phyloP scores from a whole-genome alignment of 2,329 filamentous ascomycete genomes.

The Fusarium goolgardi region DNA sequence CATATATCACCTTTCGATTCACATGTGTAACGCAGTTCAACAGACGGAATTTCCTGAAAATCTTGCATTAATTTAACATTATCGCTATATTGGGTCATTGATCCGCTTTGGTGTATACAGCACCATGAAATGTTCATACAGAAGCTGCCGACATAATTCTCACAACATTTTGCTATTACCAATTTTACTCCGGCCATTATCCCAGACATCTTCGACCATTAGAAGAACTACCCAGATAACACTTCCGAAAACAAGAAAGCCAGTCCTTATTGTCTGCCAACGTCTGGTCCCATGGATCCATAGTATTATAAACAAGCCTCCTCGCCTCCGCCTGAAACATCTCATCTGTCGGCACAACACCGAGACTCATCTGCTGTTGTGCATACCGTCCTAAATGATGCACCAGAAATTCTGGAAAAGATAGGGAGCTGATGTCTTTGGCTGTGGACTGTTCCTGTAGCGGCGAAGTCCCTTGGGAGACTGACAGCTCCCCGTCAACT shows the following conservation, averaged over 20 bases:
- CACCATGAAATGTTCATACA: too few species aligned
- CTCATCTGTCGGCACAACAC: conserved; percentile 42
- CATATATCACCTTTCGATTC: neutral
- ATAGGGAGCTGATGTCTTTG: conserved; percentile 1
- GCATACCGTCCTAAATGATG: conserved; percentile 42
- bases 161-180: neutral
- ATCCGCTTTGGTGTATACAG: neutral
- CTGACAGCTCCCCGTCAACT: neutral
- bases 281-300: conserved; percentile 46
- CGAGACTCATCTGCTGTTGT: conserved; percentile 37
- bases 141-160: neutral
- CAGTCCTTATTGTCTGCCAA: conserved; percentile 48
- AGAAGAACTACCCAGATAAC: neutral
- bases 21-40: neutral
- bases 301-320: conserved; percentile 41
- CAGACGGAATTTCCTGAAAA: accelerated
- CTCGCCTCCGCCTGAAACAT: conserved; percentile 48
- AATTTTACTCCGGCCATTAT: neutral
- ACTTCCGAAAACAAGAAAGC: conserved; percentile 42
- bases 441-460: neutral
- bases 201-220: neutral
- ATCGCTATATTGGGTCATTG: neutral
- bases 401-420: conserved; percentile 32
- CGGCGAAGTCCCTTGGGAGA: neutral
- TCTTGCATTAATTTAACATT: neutral